Conservation (phyloP, 345 rosid species). For the Hibiscus syriacus region DNA sequence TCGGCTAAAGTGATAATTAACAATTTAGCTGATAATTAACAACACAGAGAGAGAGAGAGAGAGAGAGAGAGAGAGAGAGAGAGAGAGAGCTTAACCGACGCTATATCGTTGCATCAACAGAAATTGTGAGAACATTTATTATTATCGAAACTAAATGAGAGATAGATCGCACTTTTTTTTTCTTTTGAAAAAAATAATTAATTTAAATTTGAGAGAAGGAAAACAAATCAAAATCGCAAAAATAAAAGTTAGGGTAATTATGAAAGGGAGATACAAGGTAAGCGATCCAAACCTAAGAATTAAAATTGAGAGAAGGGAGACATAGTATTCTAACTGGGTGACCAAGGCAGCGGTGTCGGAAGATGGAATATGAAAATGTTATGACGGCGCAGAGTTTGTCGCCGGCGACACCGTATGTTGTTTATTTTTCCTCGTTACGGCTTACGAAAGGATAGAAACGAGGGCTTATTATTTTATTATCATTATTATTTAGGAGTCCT, state of each 20-base stretch:
- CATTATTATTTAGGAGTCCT: too few species aligned
- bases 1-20: background rate
- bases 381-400: background rate
- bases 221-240: background rate
- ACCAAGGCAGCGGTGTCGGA: background rate
- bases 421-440: background rate
- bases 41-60: too few species aligned
- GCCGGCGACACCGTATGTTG: background rate
- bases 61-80: too few species aligned
- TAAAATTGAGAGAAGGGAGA: background rate
- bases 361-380: background rate
- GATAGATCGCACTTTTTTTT: background rate
- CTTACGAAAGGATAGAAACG: background rate
- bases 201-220: background rate
- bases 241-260: background rate
- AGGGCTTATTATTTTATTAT: too few species aligned
- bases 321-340: background rate
- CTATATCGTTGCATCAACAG: background rate
- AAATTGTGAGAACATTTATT: background rate
- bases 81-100: too few species aligned
- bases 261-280: background rate
- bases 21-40: too few species aligned
- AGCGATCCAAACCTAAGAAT: background rate
- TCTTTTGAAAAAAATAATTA: background rate
- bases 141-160: background rate